These are phyloP conservation scores for Andrographis paniculata DNA, from an alignment of 305 asterid genomes.

Conservation along the genomic window DNA sequence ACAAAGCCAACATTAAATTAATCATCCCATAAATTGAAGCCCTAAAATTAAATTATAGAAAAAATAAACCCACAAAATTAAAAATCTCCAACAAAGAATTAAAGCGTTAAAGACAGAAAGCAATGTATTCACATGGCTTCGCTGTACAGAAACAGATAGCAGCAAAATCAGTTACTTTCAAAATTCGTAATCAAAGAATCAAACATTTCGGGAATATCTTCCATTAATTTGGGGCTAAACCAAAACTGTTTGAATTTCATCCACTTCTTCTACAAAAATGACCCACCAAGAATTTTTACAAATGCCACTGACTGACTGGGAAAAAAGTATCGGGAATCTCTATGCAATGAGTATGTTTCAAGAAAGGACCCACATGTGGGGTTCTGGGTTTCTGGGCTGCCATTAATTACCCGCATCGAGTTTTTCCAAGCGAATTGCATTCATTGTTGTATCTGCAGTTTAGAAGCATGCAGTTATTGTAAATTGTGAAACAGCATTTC, in stretches of 20 bases:
- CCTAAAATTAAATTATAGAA: too few relatives aligned
- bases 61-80: too few relatives aligned
- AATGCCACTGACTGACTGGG: neutral
- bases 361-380: conserved; percentile 27
- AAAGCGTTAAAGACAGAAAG: neutral
- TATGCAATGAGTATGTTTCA: conserved; percentile 36
- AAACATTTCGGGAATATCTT: neutral
- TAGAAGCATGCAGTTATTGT: neutral
- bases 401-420: conserved; percentile 22
- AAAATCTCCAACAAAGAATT: too few relatives aligned
- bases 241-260: too few relatives aligned
- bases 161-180: conserved; percentile 2
- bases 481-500: neutral
- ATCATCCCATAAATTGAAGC: too few relatives aligned
- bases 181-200: neutral
- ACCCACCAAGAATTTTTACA: neutral
- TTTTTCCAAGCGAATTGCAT: conserved; percentile 3
- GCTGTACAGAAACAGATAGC: conserved; percentile 4
- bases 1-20: too few relatives aligned
- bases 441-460: too few relatives aligned
- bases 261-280: too few relatives aligned
- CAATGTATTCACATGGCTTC: conserved; percentile 1
- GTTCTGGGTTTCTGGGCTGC: conserved; percentile 30
- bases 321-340: neutral
- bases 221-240: neutral